Percentiles rank a stretch among this genome's conserved stretches.
phyloP scores from a whole-genome alignment of 352 stramenopile genomes.

The Phytophthora sojae region DNA sequence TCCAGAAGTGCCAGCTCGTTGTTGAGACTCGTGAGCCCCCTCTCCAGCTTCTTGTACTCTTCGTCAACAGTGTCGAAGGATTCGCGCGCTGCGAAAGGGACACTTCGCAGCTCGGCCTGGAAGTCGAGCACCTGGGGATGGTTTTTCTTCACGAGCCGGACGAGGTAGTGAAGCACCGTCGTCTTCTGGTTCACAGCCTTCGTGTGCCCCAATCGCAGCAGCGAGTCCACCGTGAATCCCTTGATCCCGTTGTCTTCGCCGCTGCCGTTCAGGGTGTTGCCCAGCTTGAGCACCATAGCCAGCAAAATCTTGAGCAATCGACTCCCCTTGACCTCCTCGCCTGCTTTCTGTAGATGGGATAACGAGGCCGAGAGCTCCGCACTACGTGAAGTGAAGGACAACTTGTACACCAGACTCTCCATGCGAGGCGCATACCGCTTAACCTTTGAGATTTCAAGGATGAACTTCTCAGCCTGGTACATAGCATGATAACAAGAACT shows the following conservation, averaged over 20 bases:
- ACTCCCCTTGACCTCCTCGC: conserved; percentile 94
- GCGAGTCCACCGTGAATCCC: conserved; percentile 96
- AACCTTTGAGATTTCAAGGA: conserved; percentile 79
- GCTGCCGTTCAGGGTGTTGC: conserved; percentile 96
- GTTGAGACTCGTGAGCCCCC: conserved; percentile 53
- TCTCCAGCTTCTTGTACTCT: conserved; percentile 68
- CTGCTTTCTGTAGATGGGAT: conserved; percentile 88
- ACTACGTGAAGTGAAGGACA: conserved; percentile 74
- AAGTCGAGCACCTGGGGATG: conserved; percentile 94
- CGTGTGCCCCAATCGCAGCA: conserved; percentile 93
- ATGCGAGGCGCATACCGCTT: conserved; percentile 70
- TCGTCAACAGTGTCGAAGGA: conserved; percentile 75
- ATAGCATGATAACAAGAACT: background rate
- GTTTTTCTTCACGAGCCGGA: conserved; percentile 96
- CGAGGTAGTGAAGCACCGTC: conserved; percentile 98
- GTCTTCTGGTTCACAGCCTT: conserved; percentile 98
- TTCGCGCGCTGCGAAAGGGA: conserved; percentile 86
- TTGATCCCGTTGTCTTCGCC: conserved; percentile 89
- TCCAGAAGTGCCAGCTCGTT: conserved; percentile 57
- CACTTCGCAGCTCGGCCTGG: conserved; percentile 86
- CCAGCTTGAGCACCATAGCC: conserved; percentile 97
- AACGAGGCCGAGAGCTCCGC: conserved; percentile 87
- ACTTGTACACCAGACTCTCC: conserved; percentile 85
- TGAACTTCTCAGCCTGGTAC: conserved; percentile 81
- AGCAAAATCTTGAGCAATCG: conserved; percentile 94